Base-by-base conservation (phyloP, 2,329 filamentous ascomycete genomes). In the Beauveria caledonica region DNA sequence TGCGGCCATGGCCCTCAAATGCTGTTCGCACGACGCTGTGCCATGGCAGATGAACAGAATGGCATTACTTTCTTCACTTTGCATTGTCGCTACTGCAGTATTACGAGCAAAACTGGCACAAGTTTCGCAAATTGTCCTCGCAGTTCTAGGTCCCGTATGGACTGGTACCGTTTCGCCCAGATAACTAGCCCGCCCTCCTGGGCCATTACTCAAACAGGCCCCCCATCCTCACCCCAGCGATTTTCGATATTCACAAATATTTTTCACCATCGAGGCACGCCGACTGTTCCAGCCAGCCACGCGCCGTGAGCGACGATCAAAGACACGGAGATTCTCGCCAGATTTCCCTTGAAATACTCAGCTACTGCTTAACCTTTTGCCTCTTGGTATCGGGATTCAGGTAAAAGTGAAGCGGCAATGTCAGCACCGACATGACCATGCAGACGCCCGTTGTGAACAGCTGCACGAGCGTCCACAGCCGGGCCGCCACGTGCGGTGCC, bases 401-500 rank as follows among this genome's bases (percentile, higher is more conserved):
- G 0, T 72, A 58, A 21, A 71, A 65, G 23, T 70, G 74, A n/a
- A 75, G 39, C 1, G 73, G 73, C 33, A 73, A 58, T 4, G 74
- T 67, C 50, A 80, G 61, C 1, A 85, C 78, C 0, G 72, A 73
- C 0, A 84, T 85, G 1, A 88, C 1, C 1, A 89, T 74, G 65
- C 88, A 93, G 4, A 89, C 69, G 3, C 82, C 63, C 0, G 88
- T 87, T 3, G 84, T 84, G 58, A 84, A 77, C 21, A 86, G 74
- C 69, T 92, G 88, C 80, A 82, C 88, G 0, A 67, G 10, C 3
- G 79, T 64, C 72, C 82, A 77, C 1, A 91, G 71, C 25, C 82
- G 68, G 8, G 77, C 73, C 0, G 83, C 85, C 0, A 86, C 73
- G 0, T 82, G 80, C 11, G 87, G 85, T 17, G 82, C 67, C 19